Evolutionary conservation across 2,329 filamentous ascomycete species (phyloP).

Genomic region (Colletotrichum viniferum): DNA sequence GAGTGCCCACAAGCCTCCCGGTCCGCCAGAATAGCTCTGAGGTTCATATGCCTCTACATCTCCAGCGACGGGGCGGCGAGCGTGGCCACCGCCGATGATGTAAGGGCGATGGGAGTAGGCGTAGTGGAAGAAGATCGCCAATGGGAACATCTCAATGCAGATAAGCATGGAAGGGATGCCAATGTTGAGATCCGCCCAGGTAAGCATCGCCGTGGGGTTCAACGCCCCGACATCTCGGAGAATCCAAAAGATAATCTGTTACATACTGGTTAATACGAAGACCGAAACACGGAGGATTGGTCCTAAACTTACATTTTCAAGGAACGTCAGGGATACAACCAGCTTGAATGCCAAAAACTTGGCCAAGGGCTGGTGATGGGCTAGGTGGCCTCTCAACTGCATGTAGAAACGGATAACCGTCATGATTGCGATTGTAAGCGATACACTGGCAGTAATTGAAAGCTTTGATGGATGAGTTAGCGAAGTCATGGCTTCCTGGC

Average conservation of each 20-base stretch:
- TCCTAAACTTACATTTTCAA: conserved; percentile 11
- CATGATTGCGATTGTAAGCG: conserved; percentile 26
- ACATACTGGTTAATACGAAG: background rate
- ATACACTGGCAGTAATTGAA: conserved; percentile 28
- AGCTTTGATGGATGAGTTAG: conserved; percentile 15
- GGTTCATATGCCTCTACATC: conserved; percentile 10
- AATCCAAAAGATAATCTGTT: conserved; percentile 29
- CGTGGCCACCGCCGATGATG: conserved; percentile 16
- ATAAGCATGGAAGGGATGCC: conserved; percentile 26
- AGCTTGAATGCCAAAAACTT: conserved; percentile 31
- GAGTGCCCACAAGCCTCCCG: conserved; percentile 21
- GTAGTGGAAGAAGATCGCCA: conserved; percentile 26
- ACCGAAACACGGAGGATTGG: background rate
- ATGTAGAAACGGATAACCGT: conserved; percentile 26
- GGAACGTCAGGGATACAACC: conserved; percentile 27
- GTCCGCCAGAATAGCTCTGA: conserved; percentile 26
- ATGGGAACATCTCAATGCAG: conserved; percentile 29
- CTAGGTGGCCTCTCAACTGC: conserved; percentile 21
- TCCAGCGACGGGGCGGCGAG: conserved; percentile 5
- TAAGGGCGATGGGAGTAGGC: conserved; percentile 28
- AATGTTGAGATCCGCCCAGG: conserved; percentile 26
- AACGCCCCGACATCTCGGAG: conserved; percentile 23
- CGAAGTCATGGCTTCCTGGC: background rate
- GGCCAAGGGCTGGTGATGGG: conserved; percentile 24
- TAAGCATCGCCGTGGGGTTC: conserved; percentile 23